phyloP scores from a whole-genome alignment of 2,329 filamentous ascomycete genomes.

The Aspergillus ustus region DNA sequence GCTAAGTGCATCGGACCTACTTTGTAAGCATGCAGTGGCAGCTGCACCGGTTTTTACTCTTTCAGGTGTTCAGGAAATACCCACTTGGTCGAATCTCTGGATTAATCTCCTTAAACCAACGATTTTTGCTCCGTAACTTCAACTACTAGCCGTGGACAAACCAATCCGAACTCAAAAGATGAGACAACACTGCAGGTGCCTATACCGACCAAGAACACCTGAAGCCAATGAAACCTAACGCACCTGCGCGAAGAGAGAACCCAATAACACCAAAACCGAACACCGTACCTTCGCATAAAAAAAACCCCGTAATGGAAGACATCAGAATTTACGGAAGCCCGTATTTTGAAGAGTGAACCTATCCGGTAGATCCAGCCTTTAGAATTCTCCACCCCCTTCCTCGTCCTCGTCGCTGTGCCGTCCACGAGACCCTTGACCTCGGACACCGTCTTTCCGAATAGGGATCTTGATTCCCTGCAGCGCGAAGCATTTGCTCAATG shows the following conservation, averaged over 20 bases:
- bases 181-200: not conserved
- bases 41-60: not conserved
- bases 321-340: constrained; percentile 1
- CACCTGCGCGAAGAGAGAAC: not conserved
- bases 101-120: not conserved
- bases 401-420: constrained; percentile 41
- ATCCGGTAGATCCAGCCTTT: constrained; percentile 11
- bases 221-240: not conserved
- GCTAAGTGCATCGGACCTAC: not conserved
- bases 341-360: not conserved
- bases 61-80: not conserved
- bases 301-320: not conserved
- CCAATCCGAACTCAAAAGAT: not conserved
- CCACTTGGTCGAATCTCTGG: not conserved
- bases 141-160: not conserved
- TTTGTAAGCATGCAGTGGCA: not conserved
- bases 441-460: constrained; percentile 81
- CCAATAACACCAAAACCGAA: constrained; percentile 11
- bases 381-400: constrained; percentile 39
- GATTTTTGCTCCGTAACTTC: not conserved
- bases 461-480: constrained; percentile 95
- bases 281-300: not conserved
- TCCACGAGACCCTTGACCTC: constrained; percentile 48
- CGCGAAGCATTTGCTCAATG: constrained; percentile 90
- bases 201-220: not conserved